A percentile compares a stretch with the other conserved stretches of the same genome.
These are phyloP conservation scores for Termitomyces sp. DNA, from an alignment of 768 basidiomycete genomes.

Conservation along the genomic window DNA sequence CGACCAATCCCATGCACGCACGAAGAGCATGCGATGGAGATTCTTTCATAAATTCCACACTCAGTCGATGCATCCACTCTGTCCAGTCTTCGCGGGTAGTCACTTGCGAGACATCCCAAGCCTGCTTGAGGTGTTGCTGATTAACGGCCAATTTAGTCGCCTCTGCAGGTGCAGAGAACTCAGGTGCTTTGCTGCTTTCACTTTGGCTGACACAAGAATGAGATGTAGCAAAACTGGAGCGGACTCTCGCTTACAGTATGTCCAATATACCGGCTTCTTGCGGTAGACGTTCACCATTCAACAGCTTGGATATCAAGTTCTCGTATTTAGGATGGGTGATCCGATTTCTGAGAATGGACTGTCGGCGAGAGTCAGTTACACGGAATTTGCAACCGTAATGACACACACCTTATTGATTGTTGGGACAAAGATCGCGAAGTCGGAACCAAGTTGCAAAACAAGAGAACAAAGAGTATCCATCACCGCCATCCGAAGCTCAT, in stretches of 20 bases:
- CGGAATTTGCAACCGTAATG: neutral
- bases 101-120: slow-evolving; percentile 86
- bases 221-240: neutral
- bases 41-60: slow-evolving; percentile 96
- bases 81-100: slow-evolving; percentile 84
- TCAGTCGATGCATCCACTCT: slow-evolving; percentile 91
- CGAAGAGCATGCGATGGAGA: slow-evolving; percentile 97
- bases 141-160: slow-evolving; percentile 89
- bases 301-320: slow-evolving; percentile 77
- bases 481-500: slow-evolving; percentile 79
- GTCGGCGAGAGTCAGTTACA: slow-evolving; percentile 3
- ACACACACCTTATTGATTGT: slow-evolving; percentile 85
- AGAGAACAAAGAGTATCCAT: slow-evolving; percentile 93
- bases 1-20: slow-evolving; percentile 91
- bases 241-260: slow-evolving; percentile 41
- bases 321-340: slow-evolving; percentile 85
- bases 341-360: slow-evolving; percentile 75
- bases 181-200: slow-evolving; percentile 58
- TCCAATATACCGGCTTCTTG: slow-evolving; percentile 78
- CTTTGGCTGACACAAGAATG: slow-evolving; percentile 32
- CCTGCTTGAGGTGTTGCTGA: slow-evolving; percentile 94
- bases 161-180: slow-evolving; percentile 81
- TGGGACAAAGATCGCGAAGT: slow-evolving; percentile 97
- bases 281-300: slow-evolving; percentile 89
- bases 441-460: slow-evolving; percentile 89